Percentiles rank a stretch among this genome's conserved stretches.
phyloP scores from a whole-genome alignment of 2,329 filamentous ascomycete species.

The Beauveria sp. region DNA sequence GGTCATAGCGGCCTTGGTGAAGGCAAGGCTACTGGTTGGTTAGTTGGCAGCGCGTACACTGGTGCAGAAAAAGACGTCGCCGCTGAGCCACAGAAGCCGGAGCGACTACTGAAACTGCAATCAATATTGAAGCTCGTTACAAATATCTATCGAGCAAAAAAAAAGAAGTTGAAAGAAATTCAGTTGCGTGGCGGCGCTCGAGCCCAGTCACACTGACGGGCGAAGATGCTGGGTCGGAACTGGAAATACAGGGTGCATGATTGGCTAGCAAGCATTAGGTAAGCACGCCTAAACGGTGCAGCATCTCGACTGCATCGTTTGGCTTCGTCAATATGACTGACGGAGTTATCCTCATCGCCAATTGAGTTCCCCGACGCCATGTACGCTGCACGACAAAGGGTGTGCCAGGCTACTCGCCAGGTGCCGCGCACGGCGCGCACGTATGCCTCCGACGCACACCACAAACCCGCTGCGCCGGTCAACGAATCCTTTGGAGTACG shows the following conservation, averaged over 20 bases:
- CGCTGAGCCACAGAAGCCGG: no score
- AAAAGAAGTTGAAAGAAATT: background rate
- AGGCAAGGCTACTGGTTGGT: background rate
- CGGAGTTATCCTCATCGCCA: slow-evolving; percentile 14
- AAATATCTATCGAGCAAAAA: background rate
- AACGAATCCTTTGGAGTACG: slow-evolving; percentile 52
- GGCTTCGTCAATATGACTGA: background rate
- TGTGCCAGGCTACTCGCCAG: slow-evolving; percentile 29
- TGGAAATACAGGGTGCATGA: background rate
- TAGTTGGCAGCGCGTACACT: no score
- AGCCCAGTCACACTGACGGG: background rate
- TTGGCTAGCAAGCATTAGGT: slow-evolving; percentile 1
- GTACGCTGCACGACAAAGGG: slow-evolving; percentile 39
- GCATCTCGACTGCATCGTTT: slow-evolving; percentile 2
- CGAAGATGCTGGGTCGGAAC: background rate
- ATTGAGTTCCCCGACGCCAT: slow-evolving; percentile 29
- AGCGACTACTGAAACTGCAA: background rate
- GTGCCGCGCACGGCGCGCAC: slow-evolving; percentile 34
- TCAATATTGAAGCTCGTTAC: background rate
- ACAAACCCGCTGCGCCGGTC: slow-evolving; percentile 36
- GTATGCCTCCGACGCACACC: slow-evolving; percentile 48
- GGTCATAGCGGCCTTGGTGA: background rate
- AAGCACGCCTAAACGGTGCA: background rate
- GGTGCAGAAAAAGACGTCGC: no score
- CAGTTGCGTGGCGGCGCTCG: background rate